These are phyloP conservation scores for Naganishia sp. DNA, from an alignment of 1,284 basidiomycete species.

Conservation along the genomic window DNA sequence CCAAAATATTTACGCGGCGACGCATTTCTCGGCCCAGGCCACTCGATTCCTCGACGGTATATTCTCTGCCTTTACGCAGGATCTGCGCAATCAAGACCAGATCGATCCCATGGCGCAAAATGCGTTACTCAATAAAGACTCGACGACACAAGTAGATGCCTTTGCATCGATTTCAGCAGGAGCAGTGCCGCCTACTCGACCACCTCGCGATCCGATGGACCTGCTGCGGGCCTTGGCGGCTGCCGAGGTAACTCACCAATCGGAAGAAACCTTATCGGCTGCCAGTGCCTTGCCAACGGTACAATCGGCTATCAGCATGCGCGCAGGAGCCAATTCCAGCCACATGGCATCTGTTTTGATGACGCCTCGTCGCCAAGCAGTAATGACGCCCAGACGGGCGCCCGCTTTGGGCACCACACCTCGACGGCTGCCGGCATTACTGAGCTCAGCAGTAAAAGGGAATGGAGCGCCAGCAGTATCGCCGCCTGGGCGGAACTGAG, in stretches of 20 bases:
- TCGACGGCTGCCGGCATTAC: constrained; percentile 13
- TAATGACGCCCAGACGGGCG: constrained; percentile 35
- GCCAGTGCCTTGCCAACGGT: constrained; percentile 36
- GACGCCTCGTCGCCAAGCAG: constrained; percentile 33
- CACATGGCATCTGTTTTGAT: constrained; percentile 24
- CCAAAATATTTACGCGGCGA: constrained; percentile 47
- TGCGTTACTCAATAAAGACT: constrained; percentile 31
- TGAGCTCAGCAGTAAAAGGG: constrained; percentile 15
- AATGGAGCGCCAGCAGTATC: constrained; percentile 1
- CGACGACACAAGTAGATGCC: constrained; percentile 41
- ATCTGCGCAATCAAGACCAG: constrained; percentile 45
- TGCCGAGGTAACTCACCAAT: constrained; percentile 42
- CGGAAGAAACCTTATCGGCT: constrained; percentile 42
- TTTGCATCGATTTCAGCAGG: constrained; percentile 37
- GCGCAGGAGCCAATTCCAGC: constrained; percentile 10
- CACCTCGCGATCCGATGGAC: constrained; percentile 44
- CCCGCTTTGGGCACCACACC: constrained; percentile 19
- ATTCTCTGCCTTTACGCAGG: constrained; percentile 48
- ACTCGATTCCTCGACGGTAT: constrained; percentile 52
- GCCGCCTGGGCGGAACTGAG: constrained; percentile 7
- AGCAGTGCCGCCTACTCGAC: neutral
- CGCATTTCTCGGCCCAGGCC: constrained; percentile 49
- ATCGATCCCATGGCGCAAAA: constrained; percentile 29
- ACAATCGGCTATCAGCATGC: constrained; percentile 19
- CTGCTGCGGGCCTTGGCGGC: constrained; percentile 48